Evolutionary conservation across 2,329 filamentous ascomycete species (phyloP), one percentile per base, ranked within the genome.

Genomic region (Westerdykella sp.): DNA sequence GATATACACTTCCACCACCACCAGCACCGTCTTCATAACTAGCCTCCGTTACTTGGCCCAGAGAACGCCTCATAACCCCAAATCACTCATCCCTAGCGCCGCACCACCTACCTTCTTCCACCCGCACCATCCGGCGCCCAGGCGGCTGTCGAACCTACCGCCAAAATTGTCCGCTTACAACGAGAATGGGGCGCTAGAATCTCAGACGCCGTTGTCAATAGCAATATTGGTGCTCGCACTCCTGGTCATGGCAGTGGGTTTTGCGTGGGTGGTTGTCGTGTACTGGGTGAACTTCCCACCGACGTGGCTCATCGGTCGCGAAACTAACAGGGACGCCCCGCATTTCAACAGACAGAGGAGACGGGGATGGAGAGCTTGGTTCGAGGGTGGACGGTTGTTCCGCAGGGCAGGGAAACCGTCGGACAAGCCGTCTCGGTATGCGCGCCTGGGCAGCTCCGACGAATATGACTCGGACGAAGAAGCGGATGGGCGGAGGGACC

Each of bases 201-300:
- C 32, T 3, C n/a, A 3, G 13, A 3, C 32, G 10, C n/a, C 32
- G 5, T 9, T 35, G 3, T 35, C 25, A 7, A 28, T 10, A 35
- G n/a, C n/a, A 9, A 6, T 35, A 3, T 11, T 35, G 3, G 32
- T 13, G 7, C n/a, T 35, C n/a, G n/a, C 32, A 9, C 34, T 49
- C 9, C 23, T 28, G 1, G 31, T 41, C 12, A 34, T 54, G 3
- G 11, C 43, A 6, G 9, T 55, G 7, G 46, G 45, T 1, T 15
- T 44, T 2, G 25, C 40, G 5, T 50, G 48, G 48, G 40, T 41
- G 3, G 16, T 49, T 2, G 3, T 59, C 1, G 39, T 51, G 3
- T 54, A 48, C 32, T 37, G 42, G 11, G 39, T 58, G 0, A 57
- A 52, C 14, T 56, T 58, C 41, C 51, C 53, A 14, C 52, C 49